A percentile compares a stretch with the other conserved stretches of the same genome.
These are phyloP conservation scores for Cladosporium sp. DNA, from an alignment of 2,329 filamentous ascomycete genomes.

Conservation along the genomic window DNA sequence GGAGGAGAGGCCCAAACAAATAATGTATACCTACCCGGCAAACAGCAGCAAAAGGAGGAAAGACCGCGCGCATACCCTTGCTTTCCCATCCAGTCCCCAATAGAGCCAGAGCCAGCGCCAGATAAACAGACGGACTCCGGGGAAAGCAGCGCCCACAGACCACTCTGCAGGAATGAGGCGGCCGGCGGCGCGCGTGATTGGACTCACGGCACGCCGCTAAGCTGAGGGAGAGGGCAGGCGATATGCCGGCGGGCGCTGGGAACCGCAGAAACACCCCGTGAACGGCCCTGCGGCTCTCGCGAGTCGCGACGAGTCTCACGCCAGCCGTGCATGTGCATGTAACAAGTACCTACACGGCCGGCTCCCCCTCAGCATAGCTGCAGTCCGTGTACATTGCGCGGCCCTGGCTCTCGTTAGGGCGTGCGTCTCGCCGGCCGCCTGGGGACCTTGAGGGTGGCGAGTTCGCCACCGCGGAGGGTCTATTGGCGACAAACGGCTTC, in stretches of 20 bases:
- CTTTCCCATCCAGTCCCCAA: background rate
- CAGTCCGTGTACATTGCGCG: too few species aligned
- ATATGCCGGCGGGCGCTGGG: too few species aligned
- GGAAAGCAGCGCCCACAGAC: conserved; percentile 6
- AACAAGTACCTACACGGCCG: too few species aligned
- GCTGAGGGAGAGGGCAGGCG: background rate
- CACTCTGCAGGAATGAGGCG: conserved; percentile 5
- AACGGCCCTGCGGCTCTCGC: too few species aligned
- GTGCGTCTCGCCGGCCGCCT: too few species aligned
- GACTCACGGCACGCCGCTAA: conserved; percentile 1
- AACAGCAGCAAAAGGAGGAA: background rate
- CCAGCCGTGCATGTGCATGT: too few species aligned
- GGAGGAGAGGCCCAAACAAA: too few species aligned
- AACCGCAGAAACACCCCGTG: too few species aligned
- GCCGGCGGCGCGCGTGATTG: background rate
- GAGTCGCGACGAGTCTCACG: too few species aligned
- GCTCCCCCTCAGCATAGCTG: too few species aligned
- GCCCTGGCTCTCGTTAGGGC: too few species aligned
- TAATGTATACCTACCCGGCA: too few species aligned
- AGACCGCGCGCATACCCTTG: conserved; percentile 7
- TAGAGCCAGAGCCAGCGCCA: background rate
- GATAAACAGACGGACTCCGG: conserved; percentile 5
- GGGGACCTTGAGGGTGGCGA: background rate
- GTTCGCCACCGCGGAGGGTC: background rate
- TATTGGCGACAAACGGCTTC: conserved; percentile 1